Evolutionary conservation across 805 yeast genomes (phyloP), one percentile per base, ranked within the genome.

Genomic region (Priceomyces melissophilus): DNA sequence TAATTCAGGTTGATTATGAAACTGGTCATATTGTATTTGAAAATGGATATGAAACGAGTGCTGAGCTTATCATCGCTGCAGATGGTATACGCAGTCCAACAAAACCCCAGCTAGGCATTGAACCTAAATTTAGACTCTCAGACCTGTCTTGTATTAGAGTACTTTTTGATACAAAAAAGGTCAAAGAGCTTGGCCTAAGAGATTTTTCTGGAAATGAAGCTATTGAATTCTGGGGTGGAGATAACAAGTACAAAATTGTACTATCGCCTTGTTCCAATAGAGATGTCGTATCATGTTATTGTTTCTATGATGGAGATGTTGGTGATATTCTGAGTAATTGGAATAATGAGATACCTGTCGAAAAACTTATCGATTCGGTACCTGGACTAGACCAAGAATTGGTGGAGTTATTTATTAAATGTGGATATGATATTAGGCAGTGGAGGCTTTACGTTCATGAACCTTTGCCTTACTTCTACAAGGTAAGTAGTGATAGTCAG

Each of bases 361-460:
- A 49, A 37, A 46, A 49, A 26, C 44, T 55, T n/a, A 38, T 49
- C 33, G 45, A 25, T 7, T 42, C 46, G 2, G 48, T 51, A 11
- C 53, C 54, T 4, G 53, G 47, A 4, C 39, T 55, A 35, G 59
- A 55, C 40, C 49, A 50, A 6, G 38, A 36, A 16, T 45, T 55
- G 26, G 32, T 35, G 2, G 57, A 54, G 17, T 39, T 56, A 13
- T 56, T 56, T 39, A 48, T 38, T 10, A 40, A 45, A 37, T 50
- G 54, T 32, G 52, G 55, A 13, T 53, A 49, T 41, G 61, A 56
- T 39, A 52, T 56, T 41, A 56, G 54, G 42, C 57, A 53, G 40
- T 56, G 59, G 61, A 43, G 60, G 29, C 38, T 56, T 15, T 56
- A 54, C 32, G 57, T 53, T 35, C 55, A 54, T 30, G 45, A 52